Evolutionary conservation across 106 monocot genomes (phyloP).

Genomic region (Triglochin maritima): DNA sequence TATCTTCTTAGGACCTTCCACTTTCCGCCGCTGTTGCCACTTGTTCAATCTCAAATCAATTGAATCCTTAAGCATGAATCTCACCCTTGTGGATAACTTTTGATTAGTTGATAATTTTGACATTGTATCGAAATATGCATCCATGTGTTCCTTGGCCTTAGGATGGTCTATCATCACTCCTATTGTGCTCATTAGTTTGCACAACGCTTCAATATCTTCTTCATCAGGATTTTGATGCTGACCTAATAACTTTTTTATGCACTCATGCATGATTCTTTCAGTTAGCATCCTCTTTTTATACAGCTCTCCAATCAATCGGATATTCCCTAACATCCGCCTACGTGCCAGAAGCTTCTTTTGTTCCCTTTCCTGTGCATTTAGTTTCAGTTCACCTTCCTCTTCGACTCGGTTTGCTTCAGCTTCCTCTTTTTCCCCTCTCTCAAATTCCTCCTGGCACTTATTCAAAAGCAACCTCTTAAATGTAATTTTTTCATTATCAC

Average conservation of each 20-base stretch:
- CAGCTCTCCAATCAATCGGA: conserved; percentile 84
- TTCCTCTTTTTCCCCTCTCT: conserved; percentile 67
- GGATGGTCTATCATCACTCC: conserved; percentile 73
- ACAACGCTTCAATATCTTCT: conserved; percentile 78
- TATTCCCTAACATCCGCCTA: conserved; percentile 80
- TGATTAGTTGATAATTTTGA: conserved; percentile 44
- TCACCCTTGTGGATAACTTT: conserved; percentile 59
- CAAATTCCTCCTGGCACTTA: conserved; percentile 96
- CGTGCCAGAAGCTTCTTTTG: conserved; percentile 47
- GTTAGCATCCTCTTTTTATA: conserved; percentile 92
- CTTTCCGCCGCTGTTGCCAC: conserved; percentile 84
- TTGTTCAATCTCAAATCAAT: conserved; percentile 85
- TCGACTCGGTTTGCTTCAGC: conserved; percentile 47
- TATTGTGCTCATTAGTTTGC: conserved; percentile 92
- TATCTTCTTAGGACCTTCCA: conserved; percentile 95
- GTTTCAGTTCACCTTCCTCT: conserved; percentile 61
- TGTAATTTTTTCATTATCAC: conserved; percentile 67
- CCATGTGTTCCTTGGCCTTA: conserved; percentile 63
- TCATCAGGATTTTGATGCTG: conserved; percentile 62
- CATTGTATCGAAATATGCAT: conserved; percentile 71
- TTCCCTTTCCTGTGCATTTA: conserved; percentile 49
- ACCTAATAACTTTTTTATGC: conserved; percentile 73
- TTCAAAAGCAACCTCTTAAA: conserved; percentile 74
- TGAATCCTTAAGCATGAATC: conserved; percentile 81
- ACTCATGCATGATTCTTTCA: conserved; percentile 92